These are phyloP conservation scores for Pyrus hybrid DNA, from an alignment of 331 rosid species.

Conservation along the genomic window DNA sequence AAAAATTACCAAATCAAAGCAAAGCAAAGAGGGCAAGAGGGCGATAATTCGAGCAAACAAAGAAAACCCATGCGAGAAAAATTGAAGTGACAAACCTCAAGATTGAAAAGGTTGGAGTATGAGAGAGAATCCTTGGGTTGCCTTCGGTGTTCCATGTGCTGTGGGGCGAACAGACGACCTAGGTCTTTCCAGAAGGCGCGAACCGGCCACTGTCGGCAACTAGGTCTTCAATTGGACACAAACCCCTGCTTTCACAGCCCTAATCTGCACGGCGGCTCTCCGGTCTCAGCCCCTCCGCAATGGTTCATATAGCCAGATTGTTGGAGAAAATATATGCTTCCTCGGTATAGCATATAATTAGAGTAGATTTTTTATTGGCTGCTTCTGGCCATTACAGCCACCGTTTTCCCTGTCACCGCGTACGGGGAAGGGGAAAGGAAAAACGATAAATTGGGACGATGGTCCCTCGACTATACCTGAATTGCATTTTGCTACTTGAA, in stretches of 20 bases:
- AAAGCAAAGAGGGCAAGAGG: background rate
- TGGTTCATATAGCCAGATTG: background rate
- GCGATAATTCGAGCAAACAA: background rate
- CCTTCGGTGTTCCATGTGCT: slow-evolving; percentile 63
- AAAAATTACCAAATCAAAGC: background rate
- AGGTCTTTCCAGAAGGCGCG: background rate
- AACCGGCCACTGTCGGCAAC: background rate
- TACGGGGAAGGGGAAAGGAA: background rate
- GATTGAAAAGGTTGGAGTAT: slow-evolving; percentile 80
- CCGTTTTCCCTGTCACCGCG: background rate
- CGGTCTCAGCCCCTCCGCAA: background rate
- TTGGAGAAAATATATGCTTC: background rate
- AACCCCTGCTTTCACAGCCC: background rate
- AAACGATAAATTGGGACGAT: background rate
- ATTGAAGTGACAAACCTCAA: slow-evolving; percentile 51
- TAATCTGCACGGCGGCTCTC: background rate
- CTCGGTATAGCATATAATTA: background rate
- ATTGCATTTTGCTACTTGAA: background rate
- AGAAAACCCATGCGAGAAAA: background rate
- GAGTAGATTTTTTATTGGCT: background rate
- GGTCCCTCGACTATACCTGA: background rate
- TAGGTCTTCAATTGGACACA: background rate
- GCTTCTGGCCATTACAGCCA: background rate
- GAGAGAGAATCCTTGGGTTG: slow-evolving; percentile 55
- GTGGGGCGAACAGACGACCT: background rate